Percentiles rank a stretch among this genome's conserved stretches.
These are phyloP conservation scores for Batkoa obscura DNA, from an alignment of 371 early-diverging fungal species.

Conservation along the genomic window DNA sequence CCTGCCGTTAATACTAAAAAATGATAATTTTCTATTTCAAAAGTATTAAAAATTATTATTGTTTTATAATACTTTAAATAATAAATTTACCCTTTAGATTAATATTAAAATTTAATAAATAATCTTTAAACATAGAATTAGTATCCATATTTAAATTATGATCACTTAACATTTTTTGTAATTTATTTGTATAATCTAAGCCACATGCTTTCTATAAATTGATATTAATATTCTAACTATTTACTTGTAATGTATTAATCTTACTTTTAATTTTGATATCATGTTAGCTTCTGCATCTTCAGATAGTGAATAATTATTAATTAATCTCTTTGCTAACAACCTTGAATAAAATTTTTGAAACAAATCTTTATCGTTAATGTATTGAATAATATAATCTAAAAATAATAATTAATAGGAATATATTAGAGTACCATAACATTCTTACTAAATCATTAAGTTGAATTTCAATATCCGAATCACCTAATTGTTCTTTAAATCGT, in stretches of 20 bases:
- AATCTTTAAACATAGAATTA: slow-evolving; percentile 40
- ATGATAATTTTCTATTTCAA: slow-evolving; percentile 8
- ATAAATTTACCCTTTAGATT: slow-evolving; percentile 21
- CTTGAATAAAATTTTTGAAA: slow-evolving; percentile 85
- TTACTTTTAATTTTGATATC: slow-evolving; percentile 54
- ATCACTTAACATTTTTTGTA: slow-evolving; percentile 84
- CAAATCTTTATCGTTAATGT: slow-evolving; percentile 83
- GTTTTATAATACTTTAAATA: slow-evolving; percentile 22
- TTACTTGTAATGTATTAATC: neutral
- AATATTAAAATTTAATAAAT: slow-evolving; percentile 12
- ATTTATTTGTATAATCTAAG: slow-evolving; percentile 73
- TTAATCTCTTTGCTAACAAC: slow-evolving; percentile 70
- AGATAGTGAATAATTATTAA: slow-evolving; percentile 52
- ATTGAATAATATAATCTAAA: slow-evolving; percentile 59
- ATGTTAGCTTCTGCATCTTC: slow-evolving; percentile 71
- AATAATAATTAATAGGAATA: neutral
- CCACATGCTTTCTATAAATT: slow-evolving; percentile 62
- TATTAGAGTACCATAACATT: neutral
- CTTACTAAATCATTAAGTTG: slow-evolving; percentile 62
- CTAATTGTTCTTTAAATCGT: neutral
- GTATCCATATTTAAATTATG: slow-evolving; percentile 67
- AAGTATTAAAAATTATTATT: slow-evolving; percentile 60
- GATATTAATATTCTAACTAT: slow-evolving; percentile 3
- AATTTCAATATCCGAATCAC: slow-evolving; percentile 46
- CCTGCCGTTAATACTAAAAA: slow-evolving; percentile 61